Evolutionary conservation across 1,139 yeast species (phyloP).

Genomic region (Geotrichum klebahnii): DNA sequence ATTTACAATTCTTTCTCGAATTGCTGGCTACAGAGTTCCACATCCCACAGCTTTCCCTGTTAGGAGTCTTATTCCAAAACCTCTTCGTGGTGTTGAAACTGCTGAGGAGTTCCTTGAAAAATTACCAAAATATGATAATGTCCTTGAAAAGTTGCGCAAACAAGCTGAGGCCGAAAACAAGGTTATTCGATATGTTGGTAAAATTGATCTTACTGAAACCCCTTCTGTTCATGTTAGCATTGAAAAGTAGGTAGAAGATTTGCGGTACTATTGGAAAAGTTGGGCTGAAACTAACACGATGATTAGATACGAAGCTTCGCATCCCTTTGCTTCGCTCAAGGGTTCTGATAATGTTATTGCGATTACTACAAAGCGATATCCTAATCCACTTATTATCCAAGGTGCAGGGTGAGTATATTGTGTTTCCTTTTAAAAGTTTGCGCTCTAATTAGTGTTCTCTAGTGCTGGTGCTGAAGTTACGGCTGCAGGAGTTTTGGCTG

Average conservation of each 20-base stretch:
- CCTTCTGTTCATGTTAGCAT: conserved; percentile 74
- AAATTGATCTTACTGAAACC: conserved; percentile 65
- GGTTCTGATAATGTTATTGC: conserved; percentile 96
- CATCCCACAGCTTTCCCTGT: conserved; percentile 88
- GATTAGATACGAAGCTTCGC: conserved; percentile 61
- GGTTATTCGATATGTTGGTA: conserved; percentile 90
- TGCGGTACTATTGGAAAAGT: neutral
- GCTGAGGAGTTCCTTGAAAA: conserved; percentile 75
- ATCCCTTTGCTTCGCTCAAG: conserved; percentile 91
- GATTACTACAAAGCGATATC: conserved; percentile 83
- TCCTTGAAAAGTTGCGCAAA: conserved; percentile 68
- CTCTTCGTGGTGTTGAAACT: conserved; percentile 66
- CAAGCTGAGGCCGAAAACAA: conserved; percentile 79
- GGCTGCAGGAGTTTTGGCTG: conserved; percentile 96
- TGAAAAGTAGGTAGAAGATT: conserved; percentile 52
- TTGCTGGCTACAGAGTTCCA: conserved; percentile 78
- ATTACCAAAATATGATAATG: conserved; percentile 77
- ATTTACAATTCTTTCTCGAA: conserved; percentile 90
- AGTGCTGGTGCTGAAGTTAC: conserved; percentile 96
- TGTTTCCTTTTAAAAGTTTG: neutral
- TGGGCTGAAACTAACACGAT: neutral
- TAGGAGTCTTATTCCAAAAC: conserved; percentile 84
- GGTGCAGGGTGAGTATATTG: conserved; percentile 66
- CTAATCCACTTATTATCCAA: conserved; percentile 88
- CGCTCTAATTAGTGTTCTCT: neutral